A percentile compares a stretch with the other conserved stretches of the same genome.
phyloP scores from a whole-genome alignment of 75 land plant species.

The Isoetes taiwanensis region DNA sequence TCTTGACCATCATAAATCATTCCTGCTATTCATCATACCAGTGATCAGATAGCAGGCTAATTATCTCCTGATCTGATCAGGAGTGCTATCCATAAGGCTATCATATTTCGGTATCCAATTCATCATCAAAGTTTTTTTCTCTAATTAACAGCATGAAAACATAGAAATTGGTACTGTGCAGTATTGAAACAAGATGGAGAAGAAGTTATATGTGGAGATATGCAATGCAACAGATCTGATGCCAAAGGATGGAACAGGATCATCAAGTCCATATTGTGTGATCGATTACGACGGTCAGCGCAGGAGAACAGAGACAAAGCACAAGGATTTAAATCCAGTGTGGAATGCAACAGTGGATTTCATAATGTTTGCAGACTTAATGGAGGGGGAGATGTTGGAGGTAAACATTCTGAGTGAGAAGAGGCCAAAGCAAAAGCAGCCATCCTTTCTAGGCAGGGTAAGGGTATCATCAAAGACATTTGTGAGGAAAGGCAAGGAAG shows the following conservation, averaged over 20 bases:
- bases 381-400: background rate
- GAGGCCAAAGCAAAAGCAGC: background rate
- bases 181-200: too few relatives aligned
- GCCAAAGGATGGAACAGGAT: constrained; percentile 76
- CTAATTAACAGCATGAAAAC: too few relatives aligned
- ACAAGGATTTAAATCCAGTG: constrained; percentile 39
- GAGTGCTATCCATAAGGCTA: too few relatives aligned
- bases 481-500: constrained; percentile 2
- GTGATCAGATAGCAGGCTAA: too few relatives aligned
- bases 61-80: too few relatives aligned
- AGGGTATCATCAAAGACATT: background rate
- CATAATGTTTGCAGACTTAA: too few relatives aligned
- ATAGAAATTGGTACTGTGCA: too few relatives aligned
- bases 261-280: constrained; percentile 61
- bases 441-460: background rate
- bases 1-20: too few relatives aligned
- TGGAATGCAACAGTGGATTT: constrained; percentile 62
- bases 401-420: background rate
- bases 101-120: too few relatives aligned
- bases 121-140: too few relatives aligned
- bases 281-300: constrained; percentile 66
- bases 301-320: constrained; percentile 35
- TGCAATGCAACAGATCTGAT: constrained; percentile 47
- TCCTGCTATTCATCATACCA: too few relatives aligned
- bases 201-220: constrained; percentile 52